Evolutionary conservation across 2,329 filamentous ascomycete genomes (phyloP).

Genomic region (Myriangium duriaei): DNA sequence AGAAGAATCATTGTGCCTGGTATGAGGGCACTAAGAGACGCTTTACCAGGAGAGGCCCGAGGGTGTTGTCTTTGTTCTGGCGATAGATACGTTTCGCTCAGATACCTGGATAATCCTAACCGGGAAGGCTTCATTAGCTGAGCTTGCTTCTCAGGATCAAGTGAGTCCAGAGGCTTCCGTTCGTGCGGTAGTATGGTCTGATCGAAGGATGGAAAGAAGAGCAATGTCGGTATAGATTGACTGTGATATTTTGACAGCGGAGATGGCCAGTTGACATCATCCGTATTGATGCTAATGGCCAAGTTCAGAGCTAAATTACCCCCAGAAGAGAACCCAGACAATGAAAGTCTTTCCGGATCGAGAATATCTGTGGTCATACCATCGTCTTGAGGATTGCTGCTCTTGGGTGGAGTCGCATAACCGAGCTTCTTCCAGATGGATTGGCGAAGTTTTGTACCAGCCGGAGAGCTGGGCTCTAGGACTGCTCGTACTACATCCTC

Average conservation of each 20-base stretch:
- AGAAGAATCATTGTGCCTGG: conserved; percentile 29
- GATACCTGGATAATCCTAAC: conserved; percentile 24
- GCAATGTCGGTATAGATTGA: conserved; percentile 26
- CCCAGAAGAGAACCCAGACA: conserved; percentile 35
- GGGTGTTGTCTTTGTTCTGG: conserved; percentile 25
- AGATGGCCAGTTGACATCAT: conserved; percentile 25
- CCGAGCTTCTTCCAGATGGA: conserved; percentile 18
- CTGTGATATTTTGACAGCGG: conserved; percentile 25
- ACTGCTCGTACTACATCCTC: conserved; percentile 34
- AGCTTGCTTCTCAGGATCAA: conserved; percentile 17
- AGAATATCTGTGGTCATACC: conserved; percentile 17
- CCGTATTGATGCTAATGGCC: conserved; percentile 23
- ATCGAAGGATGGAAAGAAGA: conserved; percentile 33
- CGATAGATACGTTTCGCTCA: conserved; percentile 30
- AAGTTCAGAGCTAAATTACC: conserved; percentile 37
- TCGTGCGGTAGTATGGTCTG: conserved; percentile 27
- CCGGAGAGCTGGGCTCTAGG: conserved; percentile 25
- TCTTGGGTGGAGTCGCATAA: conserved; percentile 7
- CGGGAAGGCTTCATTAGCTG: conserved; percentile 13
- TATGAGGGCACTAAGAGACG: conserved; percentile 20
- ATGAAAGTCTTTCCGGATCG: conserved; percentile 28
- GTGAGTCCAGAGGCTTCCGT: conserved; percentile 20
- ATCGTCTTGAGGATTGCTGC: conserved; percentile 9
- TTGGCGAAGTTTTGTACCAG: conserved; percentile 22
- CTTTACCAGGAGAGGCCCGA: conserved; percentile 29